Evolutionary conservation across 768 basidiomycete genomes (phyloP).

Genomic region (Leccinum fibrillosum): DNA sequence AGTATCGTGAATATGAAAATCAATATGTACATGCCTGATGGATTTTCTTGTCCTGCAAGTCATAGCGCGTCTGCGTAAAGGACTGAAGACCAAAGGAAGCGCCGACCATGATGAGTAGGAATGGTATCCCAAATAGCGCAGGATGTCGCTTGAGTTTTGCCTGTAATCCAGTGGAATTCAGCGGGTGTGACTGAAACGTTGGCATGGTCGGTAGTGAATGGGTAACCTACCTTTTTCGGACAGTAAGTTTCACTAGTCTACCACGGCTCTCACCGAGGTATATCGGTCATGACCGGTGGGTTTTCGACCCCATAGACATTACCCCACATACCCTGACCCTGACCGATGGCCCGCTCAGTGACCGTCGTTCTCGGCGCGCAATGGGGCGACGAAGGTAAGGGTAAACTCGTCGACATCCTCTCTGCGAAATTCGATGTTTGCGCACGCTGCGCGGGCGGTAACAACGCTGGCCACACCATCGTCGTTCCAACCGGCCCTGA

Average conservation of each 20-base stretch:
- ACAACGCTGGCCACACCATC: constrained; percentile 99
- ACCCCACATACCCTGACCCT: neutral
- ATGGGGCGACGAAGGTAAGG: constrained; percentile 94
- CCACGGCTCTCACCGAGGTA: constrained; percentile 12
- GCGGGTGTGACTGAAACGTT: constrained; percentile 47
- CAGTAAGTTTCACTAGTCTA: neutral
- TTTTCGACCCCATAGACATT: neutral
- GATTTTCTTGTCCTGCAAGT: constrained; percentile 78
- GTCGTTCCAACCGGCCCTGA: constrained; percentile 73
- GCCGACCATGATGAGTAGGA: constrained; percentile 78
- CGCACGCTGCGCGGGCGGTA: constrained; percentile 95
- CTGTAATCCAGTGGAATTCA: constrained; percentile 11
- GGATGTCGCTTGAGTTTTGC: constrained; percentile 59
- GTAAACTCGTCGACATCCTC: constrained; percentile 96
- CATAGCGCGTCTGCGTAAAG: constrained; percentile 90
- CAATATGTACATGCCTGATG: constrained; percentile 47
- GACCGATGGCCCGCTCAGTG: constrained; percentile 30
- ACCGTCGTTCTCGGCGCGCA: constrained; percentile 84
- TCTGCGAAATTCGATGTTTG: constrained; percentile 88
- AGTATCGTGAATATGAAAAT: neutral
- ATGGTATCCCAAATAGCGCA: constrained; percentile 80
- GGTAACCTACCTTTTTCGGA: constrained; percentile 18
- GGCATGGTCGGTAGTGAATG: constrained; percentile 36
- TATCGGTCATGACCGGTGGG: constrained; percentile 24
- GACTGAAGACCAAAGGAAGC: constrained; percentile 80